A percentile compares a stretch with the other conserved stretches of the same genome.
Conservation (phyloP, 176 grass and related monocot species). For the Avena insularis region DNA sequence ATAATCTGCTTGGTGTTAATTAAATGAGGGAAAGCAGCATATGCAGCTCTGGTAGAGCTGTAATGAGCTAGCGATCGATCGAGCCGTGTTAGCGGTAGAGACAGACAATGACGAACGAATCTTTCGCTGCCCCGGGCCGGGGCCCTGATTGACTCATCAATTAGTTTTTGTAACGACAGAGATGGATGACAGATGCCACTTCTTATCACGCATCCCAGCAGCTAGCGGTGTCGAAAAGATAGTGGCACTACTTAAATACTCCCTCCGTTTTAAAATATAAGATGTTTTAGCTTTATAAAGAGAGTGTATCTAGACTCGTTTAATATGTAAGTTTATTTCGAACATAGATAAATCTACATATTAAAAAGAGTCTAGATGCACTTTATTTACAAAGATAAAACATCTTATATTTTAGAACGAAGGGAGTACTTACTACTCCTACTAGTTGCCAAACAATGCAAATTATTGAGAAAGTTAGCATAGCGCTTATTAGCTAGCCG, state of each 20-base stretch:
- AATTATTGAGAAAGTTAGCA: constrained; percentile 13
- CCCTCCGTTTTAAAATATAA: too few species aligned
- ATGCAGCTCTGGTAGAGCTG: not conserved
- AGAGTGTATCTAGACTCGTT: too few species aligned
- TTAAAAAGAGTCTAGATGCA: too few species aligned
- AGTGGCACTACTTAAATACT: constrained; percentile 19
- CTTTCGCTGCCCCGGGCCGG: constrained; percentile 11
- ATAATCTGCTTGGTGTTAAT: not conserved
- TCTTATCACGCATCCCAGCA: constrained; percentile 17
- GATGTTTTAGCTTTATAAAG: too few species aligned
- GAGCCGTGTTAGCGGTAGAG: not conserved
- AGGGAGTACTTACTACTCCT: too few species aligned
- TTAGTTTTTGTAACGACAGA: not conserved
- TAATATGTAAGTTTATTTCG: too few species aligned
- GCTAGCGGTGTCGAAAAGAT: constrained; percentile 22
- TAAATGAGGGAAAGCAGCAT: not conserved
- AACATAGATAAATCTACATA: too few species aligned
- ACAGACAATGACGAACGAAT: constrained; percentile 9
- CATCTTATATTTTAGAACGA: too few species aligned
- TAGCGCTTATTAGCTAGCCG: not conserved
- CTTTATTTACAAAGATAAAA: too few species aligned
- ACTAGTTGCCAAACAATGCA: not conserved
- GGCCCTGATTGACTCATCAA: not conserved
- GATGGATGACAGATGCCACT: constrained; percentile 4
- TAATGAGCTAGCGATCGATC: not conserved